Percentiles rank a stretch among this genome's conserved stretches.
Evolutionary conservation across 768 basidiomycete species (phyloP).

Genomic region (Cystobasidium onofrii): DNA sequence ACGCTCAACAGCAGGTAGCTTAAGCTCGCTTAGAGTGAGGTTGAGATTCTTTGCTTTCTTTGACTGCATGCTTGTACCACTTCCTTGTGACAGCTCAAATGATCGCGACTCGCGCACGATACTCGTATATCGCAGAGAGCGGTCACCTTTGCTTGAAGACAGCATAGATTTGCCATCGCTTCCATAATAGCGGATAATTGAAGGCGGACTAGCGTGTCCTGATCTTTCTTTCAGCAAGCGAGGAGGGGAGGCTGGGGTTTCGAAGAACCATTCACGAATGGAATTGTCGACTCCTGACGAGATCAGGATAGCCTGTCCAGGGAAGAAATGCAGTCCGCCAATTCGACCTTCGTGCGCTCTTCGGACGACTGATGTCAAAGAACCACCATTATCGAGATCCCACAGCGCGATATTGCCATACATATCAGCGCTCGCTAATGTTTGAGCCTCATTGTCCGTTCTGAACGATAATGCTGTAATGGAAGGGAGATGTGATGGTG

Average conservation of each 20-base stretch:
- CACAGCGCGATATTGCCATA: slow-evolving; percentile 83
- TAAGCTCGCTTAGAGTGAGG: slow-evolving; percentile 69
- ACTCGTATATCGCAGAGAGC: slow-evolving; percentile 77
- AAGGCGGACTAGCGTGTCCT: slow-evolving; percentile 83
- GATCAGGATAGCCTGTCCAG: slow-evolving; percentile 81
- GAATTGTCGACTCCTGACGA: slow-evolving; percentile 90
- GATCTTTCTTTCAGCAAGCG: slow-evolving; percentile 82
- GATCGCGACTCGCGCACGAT: slow-evolving; percentile 91
- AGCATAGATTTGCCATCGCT: slow-evolving; percentile 93
- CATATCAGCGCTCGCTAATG: slow-evolving; percentile 78
- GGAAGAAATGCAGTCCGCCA: slow-evolving; percentile 77
- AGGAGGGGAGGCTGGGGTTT: slow-evolving; percentile 76
- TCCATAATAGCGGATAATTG: slow-evolving; percentile 87
- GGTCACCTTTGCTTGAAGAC: slow-evolving; percentile 59
- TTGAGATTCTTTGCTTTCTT: slow-evolving; percentile 64
- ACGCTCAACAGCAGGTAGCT: slow-evolving; percentile 69
- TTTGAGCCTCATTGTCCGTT: slow-evolving; percentile 60
- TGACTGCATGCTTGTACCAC: neutral
- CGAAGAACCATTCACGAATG: slow-evolving; percentile 98
- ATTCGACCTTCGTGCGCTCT: slow-evolving; percentile 84
- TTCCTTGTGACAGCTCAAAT: slow-evolving; percentile 89
- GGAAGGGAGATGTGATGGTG: neutral
- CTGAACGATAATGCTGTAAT: slow-evolving; percentile 4
- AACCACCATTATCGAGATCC: slow-evolving; percentile 72
- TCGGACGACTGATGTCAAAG: slow-evolving; percentile 67